A percentile compares a stretch with the other conserved stretches of the same genome.
Conservation (phyloP, 2,329 filamentous ascomycete genomes). For the Penicillium sp. region DNA sequence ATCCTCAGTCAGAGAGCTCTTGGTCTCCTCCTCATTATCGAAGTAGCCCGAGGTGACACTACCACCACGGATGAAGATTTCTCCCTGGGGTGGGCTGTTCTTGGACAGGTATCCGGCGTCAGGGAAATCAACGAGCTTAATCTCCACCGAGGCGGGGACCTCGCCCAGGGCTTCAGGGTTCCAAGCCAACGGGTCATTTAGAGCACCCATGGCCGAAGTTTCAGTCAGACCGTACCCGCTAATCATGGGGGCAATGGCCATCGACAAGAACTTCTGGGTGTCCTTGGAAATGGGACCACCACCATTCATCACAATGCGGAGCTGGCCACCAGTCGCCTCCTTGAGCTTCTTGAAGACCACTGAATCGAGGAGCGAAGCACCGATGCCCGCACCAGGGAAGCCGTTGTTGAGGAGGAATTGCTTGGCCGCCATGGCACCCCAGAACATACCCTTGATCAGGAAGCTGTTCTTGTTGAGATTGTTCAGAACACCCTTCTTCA, state of each 20-base stretch:
- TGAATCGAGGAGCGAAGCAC: slow-evolving; percentile 65
- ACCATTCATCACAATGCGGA: slow-evolving; percentile 90
- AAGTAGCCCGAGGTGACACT: slow-evolving; percentile 74
- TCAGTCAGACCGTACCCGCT: slow-evolving; percentile 91
- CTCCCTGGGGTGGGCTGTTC: slow-evolving; percentile 74
- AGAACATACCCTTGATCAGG: slow-evolving; percentile 74
- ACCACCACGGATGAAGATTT: slow-evolving; percentile 80
- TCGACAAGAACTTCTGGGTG: slow-evolving; percentile 83
- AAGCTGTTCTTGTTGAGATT: slow-evolving; percentile 68
- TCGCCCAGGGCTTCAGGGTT: slow-evolving; percentile 71
- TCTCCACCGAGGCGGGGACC: slow-evolving; percentile 67
- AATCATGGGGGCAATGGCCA: slow-evolving; percentile 92
- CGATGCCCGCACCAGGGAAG: slow-evolving; percentile 45
- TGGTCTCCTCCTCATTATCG: slow-evolving; percentile 78
- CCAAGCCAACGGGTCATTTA: slow-evolving; percentile 73
- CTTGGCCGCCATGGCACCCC: slow-evolving; percentile 58
- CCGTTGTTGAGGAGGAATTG: slow-evolving; percentile 52
- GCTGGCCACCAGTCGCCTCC: slow-evolving; percentile 76
- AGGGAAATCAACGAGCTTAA: slow-evolving; percentile 85
- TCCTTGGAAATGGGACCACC: slow-evolving; percentile 83
- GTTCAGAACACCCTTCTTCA: slow-evolving; percentile 85
- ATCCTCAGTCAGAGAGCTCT: slow-evolving; percentile 68
- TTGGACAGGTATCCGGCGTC: slow-evolving; percentile 80
- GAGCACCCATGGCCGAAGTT: slow-evolving; percentile 61
- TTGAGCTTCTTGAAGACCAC: slow-evolving; percentile 90